A percentile compares a stretch with the other conserved stretches of the same genome.
Conservation (phyloP, 352 stramenopile genomes). For the Plasmopara muralis region DNA sequence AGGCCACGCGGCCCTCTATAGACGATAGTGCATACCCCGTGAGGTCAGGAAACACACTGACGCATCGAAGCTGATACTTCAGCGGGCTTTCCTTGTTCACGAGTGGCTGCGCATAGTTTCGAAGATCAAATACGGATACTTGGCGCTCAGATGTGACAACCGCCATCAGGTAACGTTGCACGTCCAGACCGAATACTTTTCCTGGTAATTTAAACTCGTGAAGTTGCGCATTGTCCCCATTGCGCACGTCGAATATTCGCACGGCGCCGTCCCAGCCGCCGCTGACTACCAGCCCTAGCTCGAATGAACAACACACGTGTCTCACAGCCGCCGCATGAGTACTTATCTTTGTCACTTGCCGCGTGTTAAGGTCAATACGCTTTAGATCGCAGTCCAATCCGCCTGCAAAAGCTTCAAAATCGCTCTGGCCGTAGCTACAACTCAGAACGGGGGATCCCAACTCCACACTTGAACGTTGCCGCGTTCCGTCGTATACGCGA, state of each 20-base stretch:
- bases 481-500: constrained; percentile 62
- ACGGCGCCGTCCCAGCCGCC: constrained; percentile 63
- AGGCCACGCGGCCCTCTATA: constrained; percentile 94
- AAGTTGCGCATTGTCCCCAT: constrained; percentile 40
- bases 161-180: constrained; percentile 50
- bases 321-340: constrained; percentile 45
- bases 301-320: constrained; percentile 49
- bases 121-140: constrained; percentile 77
- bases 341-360: constrained; percentile 27
- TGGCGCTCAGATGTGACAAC: constrained; percentile 47
- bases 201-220: constrained; percentile 35
- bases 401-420: constrained; percentile 63
- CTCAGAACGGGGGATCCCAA: constrained; percentile 61
- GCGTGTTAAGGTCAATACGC: constrained; percentile 51
- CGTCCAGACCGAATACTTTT: constrained; percentile 70
- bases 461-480: constrained; percentile 54
- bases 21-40: constrained; percentile 88
- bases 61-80: constrained; percentile 91
- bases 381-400: constrained; percentile 61
- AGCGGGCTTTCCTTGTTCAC: constrained; percentile 70
- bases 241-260: constrained; percentile 63
- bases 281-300: constrained; percentile 49
- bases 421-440: constrained; percentile 53
- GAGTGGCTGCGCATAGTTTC: constrained; percentile 58
- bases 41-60: constrained; percentile 63